Evolutionary conservation across 176 grass and related monocot genomes (phyloP), one percentile per base, ranked within the genome.

Genomic region (Carex scoparia): DNA sequence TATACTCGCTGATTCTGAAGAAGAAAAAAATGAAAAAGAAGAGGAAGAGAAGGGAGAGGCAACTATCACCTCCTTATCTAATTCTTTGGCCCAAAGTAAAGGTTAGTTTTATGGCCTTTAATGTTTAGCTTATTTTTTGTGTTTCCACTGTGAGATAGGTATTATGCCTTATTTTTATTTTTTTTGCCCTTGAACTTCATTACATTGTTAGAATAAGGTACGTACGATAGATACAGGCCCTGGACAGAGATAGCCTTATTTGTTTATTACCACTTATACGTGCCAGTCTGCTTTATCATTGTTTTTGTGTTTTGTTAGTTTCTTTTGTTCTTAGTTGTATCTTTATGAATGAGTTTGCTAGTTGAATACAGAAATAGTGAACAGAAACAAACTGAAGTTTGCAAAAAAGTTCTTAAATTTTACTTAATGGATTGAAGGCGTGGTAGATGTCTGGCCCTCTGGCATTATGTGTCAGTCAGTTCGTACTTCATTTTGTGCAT

Each of bases 1-100:
- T 86, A 87, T 89, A 60, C 31, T 90, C 88, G 80, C 80, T 4
- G 89, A 98, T 79, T 71, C 40, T 69, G 87, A 89, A 90, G 84
- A 85, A 18, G 76, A 85, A 67, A 87, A 81, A 51, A 72, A 92
- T 86, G 68, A 82, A 16, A 87, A 28, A 79, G 15, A 53, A 84
- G 68, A 28, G 83, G 15, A 53, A 84, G 68, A 88, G 81, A 32
- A 74, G 15, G 58, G 0, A 42, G 79, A 70, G 14, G 40, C 62
- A 63, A 53, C 48, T 53, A 48, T 83, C 28, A 49, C n/a, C 13
- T 16, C 63, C 33, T 63, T 31, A 46, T 69, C 81, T 3, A 46
- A 44, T 42, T 40, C 33, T 42, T 8, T 27, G 64, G 18, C 40
- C 35, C 59, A 81, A 65, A 81, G 32, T 81, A 63, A 53, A 81